Evolutionary conservation across 257 asterid species (phyloP), one percentile per base, ranked within the genome.

Genomic region (Solanum corneliomulleri): DNA sequence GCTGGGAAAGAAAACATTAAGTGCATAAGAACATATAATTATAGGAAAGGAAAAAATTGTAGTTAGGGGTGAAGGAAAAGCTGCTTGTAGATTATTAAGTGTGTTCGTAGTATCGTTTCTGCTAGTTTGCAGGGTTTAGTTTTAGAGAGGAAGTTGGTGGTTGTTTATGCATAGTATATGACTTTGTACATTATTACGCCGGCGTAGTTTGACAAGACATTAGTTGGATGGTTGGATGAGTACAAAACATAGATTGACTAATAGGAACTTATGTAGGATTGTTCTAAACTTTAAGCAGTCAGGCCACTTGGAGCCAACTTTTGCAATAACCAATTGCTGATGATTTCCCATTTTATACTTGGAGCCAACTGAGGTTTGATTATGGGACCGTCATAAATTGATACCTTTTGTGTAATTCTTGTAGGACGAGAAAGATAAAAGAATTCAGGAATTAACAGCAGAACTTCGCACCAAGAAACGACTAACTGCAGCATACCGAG

Each of bases 361-460:
- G 64, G 64, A 56, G 11, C 64, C 64, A 20, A 56, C 37, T 85
- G 58, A 44, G 35, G 27, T 84, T 71, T 31, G 82, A 25, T 44
- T 77, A 29, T 77, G n/a, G 27, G 83, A 77, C 86, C 52, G 7
- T 85, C 88, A 29, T 69, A 78, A 87, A 25, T 42, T 86, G 29
- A 60, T 88, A 27, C 77, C 25, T 20, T 85, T 11, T 88, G 56
- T 87, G 72, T 56, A 82, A 85, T 71, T 86, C 72, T 74, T 90
- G 89, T 83, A 94, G 98, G 96, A 94, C 62, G 95, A 92, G 95
- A 95, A 91, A 91, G 97, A 95, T 89, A 94, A 89, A 90, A 93
- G 85, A 91, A 95, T 94, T 88, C 96, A 92, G 89, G 96, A 94
- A 89, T 89, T 94, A 87, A 93, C 95, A 58, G 95, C 97, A 21